These are phyloP conservation scores for Exophiala alcalophila DNA, from an alignment of 2,329 filamentous ascomycete species.

Conservation along the genomic window DNA sequence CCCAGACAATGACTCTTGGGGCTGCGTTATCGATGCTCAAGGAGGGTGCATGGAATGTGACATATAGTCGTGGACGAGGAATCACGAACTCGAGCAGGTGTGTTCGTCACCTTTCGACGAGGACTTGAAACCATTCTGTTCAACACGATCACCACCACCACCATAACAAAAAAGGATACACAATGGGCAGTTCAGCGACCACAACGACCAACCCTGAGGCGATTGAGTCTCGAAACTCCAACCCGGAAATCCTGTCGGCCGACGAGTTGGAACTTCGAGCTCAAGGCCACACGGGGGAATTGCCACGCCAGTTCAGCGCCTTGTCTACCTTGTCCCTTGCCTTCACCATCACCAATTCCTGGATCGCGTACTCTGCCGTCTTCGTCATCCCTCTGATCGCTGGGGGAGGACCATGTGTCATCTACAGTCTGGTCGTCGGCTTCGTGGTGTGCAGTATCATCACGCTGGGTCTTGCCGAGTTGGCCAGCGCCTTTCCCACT, in stretches of 20 bases:
- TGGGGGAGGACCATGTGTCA: slow-evolving; percentile 32
- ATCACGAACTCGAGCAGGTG: slow-evolving; percentile 6
- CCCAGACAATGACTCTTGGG: slow-evolving; percentile 1
- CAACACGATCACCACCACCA: slow-evolving; percentile 5
- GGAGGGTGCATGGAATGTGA: slow-evolving; percentile 2
- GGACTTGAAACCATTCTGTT: background rate
- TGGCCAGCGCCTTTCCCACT: slow-evolving; percentile 32
- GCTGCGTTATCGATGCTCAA: background rate
- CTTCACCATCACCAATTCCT: slow-evolving; percentile 37
- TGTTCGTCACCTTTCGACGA: slow-evolving; percentile 4
- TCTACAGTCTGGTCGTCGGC: slow-evolving; percentile 31
- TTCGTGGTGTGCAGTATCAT: slow-evolving; percentile 29
- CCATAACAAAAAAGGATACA: slow-evolving; percentile 1
- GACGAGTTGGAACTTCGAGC: slow-evolving; percentile 17
- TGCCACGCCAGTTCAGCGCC: slow-evolving; percentile 28
- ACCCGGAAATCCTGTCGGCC: slow-evolving; percentile 7
- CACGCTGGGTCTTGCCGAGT: slow-evolving; percentile 31
- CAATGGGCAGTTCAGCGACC: slow-evolving; percentile 9
- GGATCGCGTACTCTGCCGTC: slow-evolving; percentile 33
- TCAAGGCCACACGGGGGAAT: slow-evolving; percentile 20
- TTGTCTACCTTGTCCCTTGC: slow-evolving; percentile 32
- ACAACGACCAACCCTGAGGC: slow-evolving; percentile 7
- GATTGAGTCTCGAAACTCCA: slow-evolving; percentile 3
- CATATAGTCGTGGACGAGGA: slow-evolving; percentile 10
- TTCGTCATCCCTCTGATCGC: slow-evolving; percentile 27